Conservation (phyloP, 495 filamentous ascomycete species). For the Annulohypoxylon moriforme region DNA sequence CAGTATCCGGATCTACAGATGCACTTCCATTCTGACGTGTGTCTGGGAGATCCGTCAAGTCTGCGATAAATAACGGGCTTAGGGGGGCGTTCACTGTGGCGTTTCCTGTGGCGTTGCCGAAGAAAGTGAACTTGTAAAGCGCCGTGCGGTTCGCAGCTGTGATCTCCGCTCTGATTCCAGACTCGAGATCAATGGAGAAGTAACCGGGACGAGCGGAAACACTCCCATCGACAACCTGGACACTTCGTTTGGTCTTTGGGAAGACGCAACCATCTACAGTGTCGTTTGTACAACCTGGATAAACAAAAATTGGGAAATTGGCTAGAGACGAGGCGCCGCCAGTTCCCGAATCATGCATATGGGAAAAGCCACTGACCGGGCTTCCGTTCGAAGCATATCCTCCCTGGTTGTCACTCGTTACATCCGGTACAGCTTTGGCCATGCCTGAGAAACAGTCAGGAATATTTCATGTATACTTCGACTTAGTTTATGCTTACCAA, state of each 20-base stretch:
- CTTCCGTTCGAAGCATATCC: slow-evolving; percentile 72
- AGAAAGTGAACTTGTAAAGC: slow-evolving; percentile 73
- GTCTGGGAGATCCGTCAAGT: slow-evolving; percentile 70
- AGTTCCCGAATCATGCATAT: slow-evolving; percentile 74
- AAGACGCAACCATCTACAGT: slow-evolving; percentile 69
- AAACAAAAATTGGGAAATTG: slow-evolving; percentile 75
- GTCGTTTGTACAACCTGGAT: slow-evolving; percentile 69
- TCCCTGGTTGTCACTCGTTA: slow-evolving; percentile 70
- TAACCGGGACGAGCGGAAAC: slow-evolving; percentile 70
- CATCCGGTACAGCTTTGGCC: slow-evolving; percentile 77
- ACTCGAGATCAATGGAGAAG: slow-evolving; percentile 67
- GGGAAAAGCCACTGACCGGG: slow-evolving; percentile 69
- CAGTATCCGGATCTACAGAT: slow-evolving; percentile 59
- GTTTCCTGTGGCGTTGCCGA: slow-evolving; percentile 49
- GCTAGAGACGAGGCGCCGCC: slow-evolving; percentile 72
- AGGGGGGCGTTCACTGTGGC: slow-evolving; percentile 53
- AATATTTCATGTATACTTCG: not conserved
- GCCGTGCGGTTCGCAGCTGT: slow-evolving; percentile 71
- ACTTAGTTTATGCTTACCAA: slow-evolving; percentile 53
- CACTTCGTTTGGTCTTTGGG: slow-evolving; percentile 60
- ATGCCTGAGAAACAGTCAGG: slow-evolving; percentile 57
- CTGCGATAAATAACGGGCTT: slow-evolving; percentile 68
- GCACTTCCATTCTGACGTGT: slow-evolving; percentile 68
- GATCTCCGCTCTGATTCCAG: slow-evolving; percentile 70
- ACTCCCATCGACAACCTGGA: slow-evolving; percentile 59